Base-by-base conservation (phyloP, 768 basidiomycete species). In the Suillus discolor region DNA sequence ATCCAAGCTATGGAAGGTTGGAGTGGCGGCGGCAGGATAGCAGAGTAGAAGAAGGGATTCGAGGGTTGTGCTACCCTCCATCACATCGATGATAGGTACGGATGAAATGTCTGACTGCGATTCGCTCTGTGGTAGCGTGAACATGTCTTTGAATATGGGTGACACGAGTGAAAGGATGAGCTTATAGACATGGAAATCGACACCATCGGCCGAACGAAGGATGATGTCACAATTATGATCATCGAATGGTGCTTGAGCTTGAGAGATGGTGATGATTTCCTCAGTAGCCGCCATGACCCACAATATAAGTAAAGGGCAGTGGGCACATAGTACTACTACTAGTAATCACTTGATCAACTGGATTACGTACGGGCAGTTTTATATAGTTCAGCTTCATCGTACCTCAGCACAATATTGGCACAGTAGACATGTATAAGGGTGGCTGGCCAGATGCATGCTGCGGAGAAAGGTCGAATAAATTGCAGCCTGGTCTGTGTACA, bases 61-160 rank as follows among this genome's bases (percentile, higher is more conserved):
- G 25, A 76, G 62, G 3, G 66, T 69, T 4, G 62, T 61, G 12
- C 63, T 66, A 53, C 62, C 66, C 59, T 77, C 77, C 1, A 68
- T 20, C 0, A 74, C 64, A 28, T 64, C 12, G 67, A 61, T 66
- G 5, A 65, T 4, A 4, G 55, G 65, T 16, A 49, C 18, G 4
- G 65, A 38, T 4, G 61, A 54, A 25, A 13, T 15, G 1, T 23
- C 12, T 1, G 36, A 34, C 51, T 53, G 38, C 6, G 38, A 23
- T 1, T 81, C 75, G 62, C 49, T 44, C 54, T 69, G 70, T 15
- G 83, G 83, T 34, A 85, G 73, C 15, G 80, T 73, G 66, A 87
- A 81, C 74, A 84, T 81, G 64, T 76, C 75, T 31, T 77, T 75
- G 70, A 87, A 87, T 65, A 87, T 79, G 6, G 82, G 78, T 2